Evolutionary conservation across 2,329 filamentous ascomycete genomes (phyloP).

Genomic region (Penicillium sp.): DNA sequence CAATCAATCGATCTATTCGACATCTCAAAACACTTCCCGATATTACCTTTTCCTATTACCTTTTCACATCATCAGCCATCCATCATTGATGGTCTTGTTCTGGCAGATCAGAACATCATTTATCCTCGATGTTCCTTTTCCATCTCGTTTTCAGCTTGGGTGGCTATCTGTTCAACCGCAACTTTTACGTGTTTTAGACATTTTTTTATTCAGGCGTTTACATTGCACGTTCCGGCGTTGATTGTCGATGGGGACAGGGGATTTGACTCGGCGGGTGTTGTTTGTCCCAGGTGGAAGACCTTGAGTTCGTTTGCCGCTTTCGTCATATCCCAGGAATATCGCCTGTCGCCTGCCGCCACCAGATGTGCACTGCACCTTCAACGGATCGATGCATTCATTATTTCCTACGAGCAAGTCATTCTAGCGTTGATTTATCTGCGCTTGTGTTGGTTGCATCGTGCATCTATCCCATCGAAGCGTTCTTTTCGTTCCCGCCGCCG

Average conservation of each 20-base stretch:
- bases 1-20: background rate
- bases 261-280: slow-evolving; percentile 7
- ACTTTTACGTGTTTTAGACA: slow-evolving; percentile 6
- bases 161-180: slow-evolving; percentile 12
- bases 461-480: background rate
- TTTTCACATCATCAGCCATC: background rate
- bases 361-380: background rate
- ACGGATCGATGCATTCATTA: background rate
- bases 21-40: background rate
- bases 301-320: slow-evolving; percentile 10
- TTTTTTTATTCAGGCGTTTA: slow-evolving; percentile 9
- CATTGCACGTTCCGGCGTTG: slow-evolving; percentile 15
- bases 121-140: slow-evolving; percentile 1
- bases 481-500: slow-evolving; percentile 1
- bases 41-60: background rate
- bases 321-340: slow-evolving; percentile 1
- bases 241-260: slow-evolving; percentile 6
- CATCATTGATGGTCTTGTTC: background rate
- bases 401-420: slow-evolving; percentile 1
- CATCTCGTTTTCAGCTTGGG: slow-evolving; percentile 11
- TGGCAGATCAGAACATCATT: background rate
- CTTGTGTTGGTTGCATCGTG: slow-evolving; percentile 6
- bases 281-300: slow-evolving; percentile 10
- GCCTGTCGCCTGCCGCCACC: background rate
- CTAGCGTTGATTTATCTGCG: background rate